These are phyloP conservation scores for Aspergillus jensenii DNA, from an alignment of 2,329 filamentous ascomycete species.

Conservation along the genomic window DNA sequence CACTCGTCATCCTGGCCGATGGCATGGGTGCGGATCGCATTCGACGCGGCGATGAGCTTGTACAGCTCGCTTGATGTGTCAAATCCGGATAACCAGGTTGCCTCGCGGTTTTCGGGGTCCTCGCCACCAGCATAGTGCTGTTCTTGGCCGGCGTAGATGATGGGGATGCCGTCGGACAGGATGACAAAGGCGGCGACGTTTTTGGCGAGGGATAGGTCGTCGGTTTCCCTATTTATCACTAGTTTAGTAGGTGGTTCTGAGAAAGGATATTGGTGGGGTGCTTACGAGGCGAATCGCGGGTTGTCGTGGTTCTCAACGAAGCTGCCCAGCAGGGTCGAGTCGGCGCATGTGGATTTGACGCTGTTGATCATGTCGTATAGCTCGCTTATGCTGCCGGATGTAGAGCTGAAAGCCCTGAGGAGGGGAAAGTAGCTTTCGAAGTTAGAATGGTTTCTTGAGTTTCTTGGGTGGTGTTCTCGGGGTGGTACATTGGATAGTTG, in stretches of 20 bases:
- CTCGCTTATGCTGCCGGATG: conserved; percentile 34
- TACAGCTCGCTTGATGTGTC: conserved; percentile 50
- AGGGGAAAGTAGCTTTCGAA: conserved; percentile 33
- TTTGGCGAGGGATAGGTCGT: conserved; percentile 50
- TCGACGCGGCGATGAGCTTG: conserved; percentile 48
- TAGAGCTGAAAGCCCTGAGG: conserved; percentile 34
- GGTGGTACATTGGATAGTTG: conserved; percentile 44
- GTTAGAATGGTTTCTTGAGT: not conserved
- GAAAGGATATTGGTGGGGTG: conserved; percentile 25
- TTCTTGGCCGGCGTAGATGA: conserved; percentile 68
- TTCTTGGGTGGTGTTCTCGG: too few relatives aligned
- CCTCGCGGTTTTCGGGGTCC: conserved; percentile 55
- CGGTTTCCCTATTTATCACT: conserved; percentile 24
- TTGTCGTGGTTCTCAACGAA: conserved; percentile 66
- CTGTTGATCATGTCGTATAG: conserved; percentile 37
- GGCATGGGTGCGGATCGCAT: conserved; percentile 51
- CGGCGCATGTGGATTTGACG: conserved; percentile 35
- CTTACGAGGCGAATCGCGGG: conserved; percentile 49
- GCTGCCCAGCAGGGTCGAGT: conserved; percentile 52
- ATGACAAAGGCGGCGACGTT: conserved; percentile 64
- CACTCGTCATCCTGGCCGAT: conserved; percentile 40
- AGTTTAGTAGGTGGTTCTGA: conserved; percentile 37
- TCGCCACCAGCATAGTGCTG: conserved; percentile 59
- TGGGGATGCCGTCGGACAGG: conserved; percentile 61
- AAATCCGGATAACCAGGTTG: conserved; percentile 57